Evolutionary conservation across 495 filamentous ascomycete species (phyloP).

Genomic region (Hypoxylon trugodes): DNA sequence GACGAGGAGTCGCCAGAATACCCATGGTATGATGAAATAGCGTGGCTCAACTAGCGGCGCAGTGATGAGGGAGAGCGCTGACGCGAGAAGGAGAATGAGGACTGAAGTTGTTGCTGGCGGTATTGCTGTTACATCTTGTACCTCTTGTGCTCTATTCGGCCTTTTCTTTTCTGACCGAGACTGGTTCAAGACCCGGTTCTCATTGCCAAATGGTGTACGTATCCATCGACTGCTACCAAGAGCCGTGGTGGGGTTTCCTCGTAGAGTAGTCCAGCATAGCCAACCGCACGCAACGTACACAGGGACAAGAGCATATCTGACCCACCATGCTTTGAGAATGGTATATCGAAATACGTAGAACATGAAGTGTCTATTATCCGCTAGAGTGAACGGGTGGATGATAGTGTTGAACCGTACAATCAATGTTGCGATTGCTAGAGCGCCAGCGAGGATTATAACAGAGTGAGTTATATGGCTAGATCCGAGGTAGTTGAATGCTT

Average conservation of each 20-base stretch:
- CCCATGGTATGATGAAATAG: slow-evolving; percentile 95
- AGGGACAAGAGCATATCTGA: slow-evolving; percentile 73
- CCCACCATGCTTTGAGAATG: slow-evolving; percentile 65
- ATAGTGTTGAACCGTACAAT: slow-evolving; percentile 86
- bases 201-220: slow-evolving; percentile 7
- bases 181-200: background rate
- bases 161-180: background rate
- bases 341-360: slow-evolving; percentile 95
- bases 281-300: slow-evolving; percentile 63
- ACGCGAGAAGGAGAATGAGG: slow-evolving; percentile 75
- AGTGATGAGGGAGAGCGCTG: slow-evolving; percentile 78
- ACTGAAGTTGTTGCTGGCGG: slow-evolving; percentile 50
- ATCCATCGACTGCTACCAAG: slow-evolving; percentile 7
- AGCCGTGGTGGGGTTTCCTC: slow-evolving; percentile 8
- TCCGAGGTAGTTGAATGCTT: slow-evolving; percentile 33
- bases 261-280: slow-evolving; percentile 65
- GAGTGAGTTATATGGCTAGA: slow-evolving; percentile 14
- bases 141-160: background rate
- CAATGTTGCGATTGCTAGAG: slow-evolving; percentile 56
- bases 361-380: slow-evolving; percentile 95
- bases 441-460: slow-evolving; percentile 37
- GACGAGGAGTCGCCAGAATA: slow-evolving; percentile 88
- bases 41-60: slow-evolving; percentile 93
- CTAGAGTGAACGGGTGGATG: slow-evolving; percentile 94
- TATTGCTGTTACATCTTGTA: background rate